Conservation (phyloP, 1,284 basidiomycete species). For the Cutaneotrichosporon sp. region DNA sequence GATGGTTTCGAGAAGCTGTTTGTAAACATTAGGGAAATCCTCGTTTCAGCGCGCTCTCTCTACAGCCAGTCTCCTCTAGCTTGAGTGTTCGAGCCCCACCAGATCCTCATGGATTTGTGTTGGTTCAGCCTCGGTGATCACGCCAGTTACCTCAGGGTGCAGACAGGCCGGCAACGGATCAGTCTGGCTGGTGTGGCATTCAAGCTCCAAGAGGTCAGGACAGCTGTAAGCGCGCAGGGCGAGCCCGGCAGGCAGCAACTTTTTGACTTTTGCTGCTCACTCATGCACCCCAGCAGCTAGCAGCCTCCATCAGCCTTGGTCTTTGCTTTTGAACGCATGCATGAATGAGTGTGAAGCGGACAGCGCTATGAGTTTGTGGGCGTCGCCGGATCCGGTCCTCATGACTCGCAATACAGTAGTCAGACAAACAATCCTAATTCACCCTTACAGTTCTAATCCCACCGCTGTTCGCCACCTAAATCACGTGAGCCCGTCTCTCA, state of each 20-base stretch:
- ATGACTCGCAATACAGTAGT: no score
- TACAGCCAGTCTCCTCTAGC: slow-evolving; percentile 48
- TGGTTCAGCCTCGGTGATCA: slow-evolving; percentile 49
- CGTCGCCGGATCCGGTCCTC: no score
- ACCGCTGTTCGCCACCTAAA: not conserved
- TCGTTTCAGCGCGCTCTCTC: slow-evolving; percentile 46
- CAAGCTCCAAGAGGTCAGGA: slow-evolving; percentile 49
- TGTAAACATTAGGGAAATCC: slow-evolving; percentile 44
- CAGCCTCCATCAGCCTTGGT: no score
- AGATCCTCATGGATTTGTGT: slow-evolving; percentile 41
- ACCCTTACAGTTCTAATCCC: not conserved
- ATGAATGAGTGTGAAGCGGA: not conserved
- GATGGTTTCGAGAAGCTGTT: slow-evolving; percentile 49
- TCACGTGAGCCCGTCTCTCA: slow-evolving; percentile 7
- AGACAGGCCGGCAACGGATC: slow-evolving; percentile 53
- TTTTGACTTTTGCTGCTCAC: slow-evolving; percentile 24
- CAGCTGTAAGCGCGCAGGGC: slow-evolving; percentile 48
- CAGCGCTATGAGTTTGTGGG: not conserved
- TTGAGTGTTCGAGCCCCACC: slow-evolving; percentile 52
- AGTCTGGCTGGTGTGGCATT: slow-evolving; percentile 50
- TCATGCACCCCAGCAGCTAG: no score
- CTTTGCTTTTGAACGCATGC: not conserved
- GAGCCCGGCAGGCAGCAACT: slow-evolving; percentile 50
- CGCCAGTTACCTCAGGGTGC: slow-evolving; percentile 28
- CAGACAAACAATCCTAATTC: not conserved